Percentiles rank a stretch among this genome's conserved stretches.
phyloP scores from a whole-genome alignment of 2,329 filamentous ascomycete species.

The Ceratocystis ficicola region DNA sequence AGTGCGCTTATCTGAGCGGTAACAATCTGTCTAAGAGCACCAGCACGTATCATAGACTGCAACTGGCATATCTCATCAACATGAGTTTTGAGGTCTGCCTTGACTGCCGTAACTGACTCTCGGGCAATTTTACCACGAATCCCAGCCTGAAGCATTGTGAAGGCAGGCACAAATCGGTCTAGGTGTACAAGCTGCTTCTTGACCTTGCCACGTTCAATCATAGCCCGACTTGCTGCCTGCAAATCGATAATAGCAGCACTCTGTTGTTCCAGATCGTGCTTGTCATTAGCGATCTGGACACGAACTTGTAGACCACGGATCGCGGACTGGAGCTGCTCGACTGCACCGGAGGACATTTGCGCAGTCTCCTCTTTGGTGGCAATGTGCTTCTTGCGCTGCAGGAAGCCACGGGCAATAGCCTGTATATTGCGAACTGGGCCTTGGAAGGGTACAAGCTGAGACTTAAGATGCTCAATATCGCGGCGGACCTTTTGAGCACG shows the following conservation, averaged over 20 bases:
- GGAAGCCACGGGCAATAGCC: slow-evolving; percentile 53
- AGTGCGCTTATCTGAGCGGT: slow-evolving; percentile 38
- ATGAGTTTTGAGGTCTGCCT: slow-evolving; percentile 38
- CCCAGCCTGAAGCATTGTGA: slow-evolving; percentile 47
- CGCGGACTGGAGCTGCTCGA: slow-evolving; percentile 47
- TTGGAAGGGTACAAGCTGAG: slow-evolving; percentile 49
- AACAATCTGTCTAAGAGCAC: slow-evolving; percentile 41
- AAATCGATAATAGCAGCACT: slow-evolving; percentile 55
- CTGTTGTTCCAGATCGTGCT: slow-evolving; percentile 53
- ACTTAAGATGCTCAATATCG: slow-evolving; percentile 43
- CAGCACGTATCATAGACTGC: slow-evolving; percentile 43
- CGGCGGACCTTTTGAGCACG: slow-evolving; percentile 53
- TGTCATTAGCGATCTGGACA: slow-evolving; percentile 37
- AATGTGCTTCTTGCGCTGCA: slow-evolving; percentile 47
- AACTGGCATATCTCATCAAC: slow-evolving; percentile 34
- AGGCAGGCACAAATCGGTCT: slow-evolving; percentile 34
- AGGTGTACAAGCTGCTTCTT: slow-evolving; percentile 63
- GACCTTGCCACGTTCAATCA: slow-evolving; percentile 62
- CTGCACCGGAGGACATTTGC: slow-evolving; percentile 36
- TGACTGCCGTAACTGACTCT: slow-evolving; percentile 33
- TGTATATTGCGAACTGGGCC: slow-evolving; percentile 55
- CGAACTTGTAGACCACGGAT: slow-evolving; percentile 51
- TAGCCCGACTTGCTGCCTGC: slow-evolving; percentile 65
- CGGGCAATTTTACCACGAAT: slow-evolving; percentile 43
- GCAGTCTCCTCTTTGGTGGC: slow-evolving; percentile 46